Evolutionary conservation across 805 yeast species (phyloP), one percentile per base, ranked within the genome.

Genomic region (Saccharomycopsis olivae): DNA sequence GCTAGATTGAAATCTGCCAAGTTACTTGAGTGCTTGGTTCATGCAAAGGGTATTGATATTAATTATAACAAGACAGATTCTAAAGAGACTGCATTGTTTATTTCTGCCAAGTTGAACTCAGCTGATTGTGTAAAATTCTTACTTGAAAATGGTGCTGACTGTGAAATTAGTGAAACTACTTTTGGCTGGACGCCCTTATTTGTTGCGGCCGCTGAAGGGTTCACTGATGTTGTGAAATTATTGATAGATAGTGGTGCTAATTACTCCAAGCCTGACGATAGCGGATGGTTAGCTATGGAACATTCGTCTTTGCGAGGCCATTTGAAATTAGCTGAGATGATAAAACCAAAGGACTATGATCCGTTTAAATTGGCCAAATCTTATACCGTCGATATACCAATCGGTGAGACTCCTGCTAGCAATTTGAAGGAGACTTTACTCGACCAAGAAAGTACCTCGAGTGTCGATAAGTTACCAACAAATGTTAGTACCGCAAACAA

Each of bases 271-370:
- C 66, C 71, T 14, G 97, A 89, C 60, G 79, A 75, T 34, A 79
- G 92, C 38, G 96, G 96, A 0, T 89, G 97, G 97, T 75, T 86
- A 15, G 95, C 97, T n/a, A 77, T 86, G 77, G 97, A 89, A 53
- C 97, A 89, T 58, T 96, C 96, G 0, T 78, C 85, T 36, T 64
- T 89, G 34, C 69, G 96, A 51, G 97, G 97, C 4, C 94, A 87
- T 56, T 61, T 88, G 43, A 68, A 64, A 2, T 71, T 85, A 28
- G 78, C 92, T 1, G 73, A 73, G 38, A 50, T 73, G 52, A 61
- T 89, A 40, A 66, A 66, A 23, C 83, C 83, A 9, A 30, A 28
- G 1, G 61, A 69, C 48, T 65, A 59, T 42, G 58, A 63, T 36
- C 60, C 64, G 1, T 54, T 47, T 33, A 40, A 38, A 15, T 28